Percentiles rank a stretch among this genome's conserved stretches.
Conservation (phyloP, 1,284 basidiomycete genomes). For the Marasmius fiardii region DNA sequence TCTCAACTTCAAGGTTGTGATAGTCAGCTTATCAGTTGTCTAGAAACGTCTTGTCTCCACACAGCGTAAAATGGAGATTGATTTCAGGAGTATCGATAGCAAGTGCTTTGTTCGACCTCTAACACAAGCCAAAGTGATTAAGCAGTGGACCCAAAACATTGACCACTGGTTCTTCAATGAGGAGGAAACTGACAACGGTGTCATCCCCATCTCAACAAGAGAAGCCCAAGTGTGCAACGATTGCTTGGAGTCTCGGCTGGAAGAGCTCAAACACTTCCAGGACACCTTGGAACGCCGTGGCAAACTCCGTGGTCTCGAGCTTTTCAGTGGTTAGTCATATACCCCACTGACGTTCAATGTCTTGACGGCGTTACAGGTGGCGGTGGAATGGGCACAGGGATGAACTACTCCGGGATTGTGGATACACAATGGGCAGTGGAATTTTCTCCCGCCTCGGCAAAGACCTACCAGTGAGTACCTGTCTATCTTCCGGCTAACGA, state of each 20-base stretch:
- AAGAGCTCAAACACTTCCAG: conserved; percentile 24
- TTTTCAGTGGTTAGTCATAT: conserved; percentile 63
- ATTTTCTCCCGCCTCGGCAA: conserved; percentile 56
- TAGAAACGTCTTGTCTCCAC: conserved; percentile 47
- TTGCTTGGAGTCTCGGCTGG: conserved; percentile 34
- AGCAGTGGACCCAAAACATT: conserved; percentile 44
- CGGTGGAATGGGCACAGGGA: conserved; percentile 65
- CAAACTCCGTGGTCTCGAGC: conserved; percentile 53
- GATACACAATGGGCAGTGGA: conserved; percentile 68
- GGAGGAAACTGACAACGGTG: conserved; percentile 18
- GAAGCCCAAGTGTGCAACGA: conserved; percentile 30
- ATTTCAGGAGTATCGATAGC: conserved; percentile 41
- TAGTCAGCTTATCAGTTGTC: neutral
- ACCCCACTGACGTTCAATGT: conserved; percentile 8
- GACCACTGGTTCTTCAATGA: conserved; percentile 56
- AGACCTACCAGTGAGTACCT: conserved; percentile 52
- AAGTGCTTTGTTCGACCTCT: conserved; percentile 39
- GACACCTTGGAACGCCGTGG: conserved; percentile 31
- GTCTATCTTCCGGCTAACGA: no score
- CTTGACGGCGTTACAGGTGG: conserved; percentile 42
- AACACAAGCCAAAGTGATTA: conserved; percentile 22
- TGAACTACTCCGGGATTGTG: conserved; percentile 55
- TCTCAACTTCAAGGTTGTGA: neutral
- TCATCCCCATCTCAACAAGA: conserved; percentile 26
- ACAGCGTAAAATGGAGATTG: conserved; percentile 21